These are phyloP conservation scores for Pyrus bretschneideri DNA, from an alignment of 306 rosid genomes.

Conservation along the genomic window DNA sequence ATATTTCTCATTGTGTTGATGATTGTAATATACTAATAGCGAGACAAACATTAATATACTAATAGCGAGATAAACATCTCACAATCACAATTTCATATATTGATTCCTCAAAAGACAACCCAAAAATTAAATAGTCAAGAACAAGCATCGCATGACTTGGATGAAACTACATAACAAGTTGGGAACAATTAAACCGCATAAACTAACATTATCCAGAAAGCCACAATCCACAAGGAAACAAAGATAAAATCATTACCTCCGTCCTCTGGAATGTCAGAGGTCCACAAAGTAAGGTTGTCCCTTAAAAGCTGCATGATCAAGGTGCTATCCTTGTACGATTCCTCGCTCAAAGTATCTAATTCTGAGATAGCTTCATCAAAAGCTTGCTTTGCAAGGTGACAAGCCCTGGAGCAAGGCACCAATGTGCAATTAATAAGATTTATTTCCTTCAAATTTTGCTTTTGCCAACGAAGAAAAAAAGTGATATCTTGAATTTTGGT, in stretches of 20 bases:
- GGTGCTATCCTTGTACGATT: conserved; percentile 33
- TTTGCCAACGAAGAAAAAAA: not conserved
- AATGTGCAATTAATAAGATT: not conserved
- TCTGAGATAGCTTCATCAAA: conserved; percentile 65
- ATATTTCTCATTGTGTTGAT: not conserved
- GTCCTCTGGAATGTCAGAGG: conserved; percentile 31
- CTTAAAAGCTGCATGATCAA: conserved; percentile 29
- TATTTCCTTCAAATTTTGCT: not conserved
- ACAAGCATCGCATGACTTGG: not conserved
- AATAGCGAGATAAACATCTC: not conserved
- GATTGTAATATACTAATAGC: not conserved
- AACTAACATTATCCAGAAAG: not conserved
- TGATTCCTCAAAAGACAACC: not conserved
- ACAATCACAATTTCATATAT: not conserved
- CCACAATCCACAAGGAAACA: not conserved
- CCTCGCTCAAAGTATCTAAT: conserved; percentile 45
- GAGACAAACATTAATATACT: not conserved
- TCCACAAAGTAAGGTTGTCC: conserved; percentile 33
- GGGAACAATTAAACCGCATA: not conserved
- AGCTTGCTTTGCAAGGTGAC: conserved; percentile 61
- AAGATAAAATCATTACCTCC: conserved; percentile 14
- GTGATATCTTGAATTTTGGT: not conserved
- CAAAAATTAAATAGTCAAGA: not conserved
- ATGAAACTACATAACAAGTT: not conserved
- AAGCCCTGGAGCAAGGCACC: conserved; percentile 40